These are phyloP conservation scores for Carpinus viminea DNA, from an alignment of 306 rosid genomes.

Conservation along the genomic window DNA sequence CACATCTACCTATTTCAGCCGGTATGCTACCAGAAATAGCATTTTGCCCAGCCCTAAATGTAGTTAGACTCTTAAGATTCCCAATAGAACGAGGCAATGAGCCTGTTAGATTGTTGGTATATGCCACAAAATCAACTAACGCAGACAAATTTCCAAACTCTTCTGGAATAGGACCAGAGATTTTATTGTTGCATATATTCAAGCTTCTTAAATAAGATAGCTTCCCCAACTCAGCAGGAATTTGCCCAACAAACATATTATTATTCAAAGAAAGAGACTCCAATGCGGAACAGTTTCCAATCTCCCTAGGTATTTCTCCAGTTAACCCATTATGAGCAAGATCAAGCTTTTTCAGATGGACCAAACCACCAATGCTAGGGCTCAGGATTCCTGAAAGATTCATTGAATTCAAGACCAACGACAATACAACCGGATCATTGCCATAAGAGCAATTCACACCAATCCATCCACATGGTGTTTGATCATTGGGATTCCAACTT, in stretches of 20 bases:
- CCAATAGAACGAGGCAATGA: constrained; percentile 78
- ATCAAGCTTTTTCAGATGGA: constrained; percentile 58
- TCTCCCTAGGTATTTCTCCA: constrained; percentile 73
- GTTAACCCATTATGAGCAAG: constrained; percentile 52
- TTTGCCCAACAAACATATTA: constrained; percentile 60
- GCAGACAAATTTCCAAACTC: constrained; percentile 77
- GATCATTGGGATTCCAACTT: constrained; percentile 69
- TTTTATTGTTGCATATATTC: constrained; percentile 76
- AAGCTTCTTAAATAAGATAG: constrained; percentile 56
- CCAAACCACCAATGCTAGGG: constrained; percentile 57
- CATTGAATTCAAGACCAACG: constrained; percentile 57
- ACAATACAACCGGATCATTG: constrained; percentile 48
- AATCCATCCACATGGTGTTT: constrained; percentile 77
- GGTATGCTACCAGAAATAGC: constrained; percentile 82
- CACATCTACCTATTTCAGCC: constrained; percentile 66
- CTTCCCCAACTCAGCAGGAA: constrained; percentile 70
- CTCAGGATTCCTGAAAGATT: constrained; percentile 69
- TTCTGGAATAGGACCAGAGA: constrained; percentile 63
- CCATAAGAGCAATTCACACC: constrained; percentile 67
- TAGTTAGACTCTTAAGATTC: constrained; percentile 62
- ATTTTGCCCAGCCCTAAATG: constrained; percentile 84
- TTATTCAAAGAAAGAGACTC: constrained; percentile 60
- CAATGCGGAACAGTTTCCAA: constrained; percentile 64
- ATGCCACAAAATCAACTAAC: constrained; percentile 71
- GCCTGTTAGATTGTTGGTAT: constrained; percentile 74